Conservation (phyloP, 352 stramenopile species). For the Lagenidium giganteum region DNA sequence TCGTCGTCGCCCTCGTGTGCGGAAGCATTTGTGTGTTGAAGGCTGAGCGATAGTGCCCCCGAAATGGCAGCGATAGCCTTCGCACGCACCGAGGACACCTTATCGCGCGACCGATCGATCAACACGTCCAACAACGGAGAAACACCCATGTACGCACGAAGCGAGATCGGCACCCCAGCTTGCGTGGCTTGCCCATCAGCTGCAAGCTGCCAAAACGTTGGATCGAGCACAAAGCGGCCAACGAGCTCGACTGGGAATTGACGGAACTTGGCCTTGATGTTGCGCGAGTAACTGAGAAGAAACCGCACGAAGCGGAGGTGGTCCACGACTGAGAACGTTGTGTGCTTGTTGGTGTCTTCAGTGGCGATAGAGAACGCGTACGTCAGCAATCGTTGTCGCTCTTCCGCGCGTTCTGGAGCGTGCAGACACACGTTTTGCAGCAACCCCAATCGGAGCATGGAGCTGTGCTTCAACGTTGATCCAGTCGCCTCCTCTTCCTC, state of each 20-base stretch:
- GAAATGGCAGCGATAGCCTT: conserved; percentile 81
- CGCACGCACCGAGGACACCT: conserved; percentile 70
- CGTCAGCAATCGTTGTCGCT: conserved; percentile 57
- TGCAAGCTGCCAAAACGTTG: conserved; percentile 42
- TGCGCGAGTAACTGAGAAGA: conserved; percentile 69
- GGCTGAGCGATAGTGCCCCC: conserved; percentile 42
- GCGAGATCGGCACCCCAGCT: conserved; percentile 22
- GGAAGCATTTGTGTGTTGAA: conserved; percentile 27
- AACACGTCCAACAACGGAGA: conserved; percentile 61
- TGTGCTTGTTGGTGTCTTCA: conserved; percentile 11
- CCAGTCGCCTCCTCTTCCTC: conserved; percentile 24
- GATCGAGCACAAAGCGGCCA: conserved; percentile 58
- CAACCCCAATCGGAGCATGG: conserved; percentile 42
- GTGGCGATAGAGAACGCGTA: conserved; percentile 43
- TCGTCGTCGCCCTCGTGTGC: conserved; percentile 18
- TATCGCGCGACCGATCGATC: conserved; percentile 68
- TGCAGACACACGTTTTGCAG: conserved; percentile 78
- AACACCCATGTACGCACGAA: conserved; percentile 43
- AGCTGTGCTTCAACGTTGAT: conserved; percentile 23
- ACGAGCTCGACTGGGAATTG: conserved; percentile 80
- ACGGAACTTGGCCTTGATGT: conserved; percentile 64
- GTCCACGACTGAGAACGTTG: conserved; percentile 43
- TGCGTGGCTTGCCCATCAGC: conserved; percentile 10
- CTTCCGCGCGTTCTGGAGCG: conserved; percentile 63
- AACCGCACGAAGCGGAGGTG: conserved; percentile 59